Evolutionary conservation across 495 filamentous ascomycete species (phyloP), one percentile per base, ranked within the genome.

Genomic region (Stereocaulon alpinum): DNA sequence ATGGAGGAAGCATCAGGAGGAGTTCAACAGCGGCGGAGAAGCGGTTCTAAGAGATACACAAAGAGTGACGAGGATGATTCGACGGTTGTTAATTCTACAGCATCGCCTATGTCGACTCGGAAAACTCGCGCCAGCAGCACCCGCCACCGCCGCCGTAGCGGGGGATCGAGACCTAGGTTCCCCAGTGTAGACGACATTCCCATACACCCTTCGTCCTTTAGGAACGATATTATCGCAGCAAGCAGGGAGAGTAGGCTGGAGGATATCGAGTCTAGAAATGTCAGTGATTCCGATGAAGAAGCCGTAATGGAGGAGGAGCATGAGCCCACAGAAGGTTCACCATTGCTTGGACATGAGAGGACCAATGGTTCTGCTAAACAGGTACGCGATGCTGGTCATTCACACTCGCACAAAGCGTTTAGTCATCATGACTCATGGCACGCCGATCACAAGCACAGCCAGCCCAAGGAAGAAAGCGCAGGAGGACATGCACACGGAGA

Each of bases 161-260:
- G 77, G 59, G 77, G 75, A 42, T 73, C 78, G 69, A 69, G 77
- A 74, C 54, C 72, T 69, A 78, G 77, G 24, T 72, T 82, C 40
- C 67, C 72, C 24, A 85, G 75, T 60, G 77, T 82, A 41, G 85
- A 86, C 44, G 85, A 92, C 60, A 86, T 95, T 59, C 83, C 83
- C 63, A 86, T 91, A 40, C 86, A 95, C 67, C 93, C 93, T n/a
- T 84, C 87, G 14, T 90, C 86, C 61, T 89, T 96, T 70, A 77
- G 93, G 66, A 88, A 95, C 64, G 86, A 92, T 6, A 93, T 98
- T 60, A 92, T 96, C 60, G 86, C 83, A 5, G 87, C 87, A 4
- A 84, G 86, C 66, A 75, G 81, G 52, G 87, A 88, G 2, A 85
- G 84, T 64, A 74, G 81, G 50, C 70, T 80, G 40, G 69, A 76